Base-by-base conservation (phyloP, 768 basidiomycete species). In the Pisolithus sp. region DNA sequence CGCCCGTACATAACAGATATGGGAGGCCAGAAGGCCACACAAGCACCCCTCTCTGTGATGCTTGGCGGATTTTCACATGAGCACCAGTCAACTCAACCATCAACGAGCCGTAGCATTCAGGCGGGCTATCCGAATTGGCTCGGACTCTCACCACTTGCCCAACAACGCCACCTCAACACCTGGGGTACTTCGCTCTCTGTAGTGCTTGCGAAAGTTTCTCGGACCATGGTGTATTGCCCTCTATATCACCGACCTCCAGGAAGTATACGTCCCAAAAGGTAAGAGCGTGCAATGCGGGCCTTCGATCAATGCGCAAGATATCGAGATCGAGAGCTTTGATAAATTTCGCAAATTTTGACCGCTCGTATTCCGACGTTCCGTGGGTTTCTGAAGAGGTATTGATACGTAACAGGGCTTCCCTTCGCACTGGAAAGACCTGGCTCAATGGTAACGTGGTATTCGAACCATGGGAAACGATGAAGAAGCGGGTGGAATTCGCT, bases 401-500 rank as follows among this genome's bases (percentile, higher is more conserved):
- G 10, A 77, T 30, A 17, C 76, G 74, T 42, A 78, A 53, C n/a
- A 77, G 55, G 36, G 71, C 76, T 46, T 66, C 68, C 30, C 51
- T 56, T 48, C 57, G 52, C 40, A 55, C 41, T 37, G 65, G 53
- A 17, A 39, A 46, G n/a, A 55, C 41, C n/a, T 62, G 62, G 15
- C 60, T 39, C 18, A 52, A 41, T 5, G 73, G 71, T 24, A 71
- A 53, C 9, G 57, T 54, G 9, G 56, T 53, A 4, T 72, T 61
- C 34, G 58, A 59, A 13, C 72, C 68, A 28, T 70, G 64, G 4
- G 76, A 70, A 51, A 87, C 57, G 43, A 87, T 68, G 57, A 79
- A 85, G 68, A 89, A 89, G 39, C 85, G 78, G 5, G 87, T 89
- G 48, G 72, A 79, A 57, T 89, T 88, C 18, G 66, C 87, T 88